phyloP scores from a whole-genome alignment of 495 filamentous ascomycete genomes.

The Penicillium parvum region DNA sequence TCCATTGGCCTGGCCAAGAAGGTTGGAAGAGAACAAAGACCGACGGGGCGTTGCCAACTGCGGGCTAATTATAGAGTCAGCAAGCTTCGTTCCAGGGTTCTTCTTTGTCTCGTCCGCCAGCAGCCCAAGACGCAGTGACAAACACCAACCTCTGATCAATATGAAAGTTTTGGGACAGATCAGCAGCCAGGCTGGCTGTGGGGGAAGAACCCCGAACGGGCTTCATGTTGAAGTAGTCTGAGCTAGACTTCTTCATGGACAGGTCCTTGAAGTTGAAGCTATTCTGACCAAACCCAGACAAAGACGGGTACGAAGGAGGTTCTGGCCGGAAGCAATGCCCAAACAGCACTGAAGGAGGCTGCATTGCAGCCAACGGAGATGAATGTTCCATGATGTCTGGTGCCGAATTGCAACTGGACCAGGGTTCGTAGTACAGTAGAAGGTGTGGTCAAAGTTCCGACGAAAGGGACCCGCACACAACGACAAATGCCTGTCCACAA shows the following conservation, averaged over 20 bases:
- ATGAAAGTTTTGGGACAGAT: slow-evolving; percentile 94
- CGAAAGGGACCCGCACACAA: neutral
- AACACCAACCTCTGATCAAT: slow-evolving; percentile 76
- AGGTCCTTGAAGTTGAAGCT: slow-evolving; percentile 70
- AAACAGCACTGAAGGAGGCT: slow-evolving; percentile 63
- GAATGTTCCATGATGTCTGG: slow-evolving; percentile 73
- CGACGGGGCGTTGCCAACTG: slow-evolving; percentile 87
- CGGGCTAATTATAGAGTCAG: slow-evolving; percentile 58
- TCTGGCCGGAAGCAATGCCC: slow-evolving; percentile 53
- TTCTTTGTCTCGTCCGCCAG: neutral
- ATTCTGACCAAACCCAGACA: slow-evolving; percentile 55
- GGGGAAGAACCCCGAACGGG: slow-evolving; percentile 81
- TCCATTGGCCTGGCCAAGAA: slow-evolving; percentile 61
- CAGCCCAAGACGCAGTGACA: neutral
- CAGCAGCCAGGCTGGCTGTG: slow-evolving; percentile 81
- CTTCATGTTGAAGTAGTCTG: slow-evolving; percentile 75
- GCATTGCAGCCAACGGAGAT: slow-evolving; percentile 91
- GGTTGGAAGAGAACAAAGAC: slow-evolving; percentile 81
- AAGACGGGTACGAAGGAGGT: slow-evolving; percentile 46
- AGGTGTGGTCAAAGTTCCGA: neutral
- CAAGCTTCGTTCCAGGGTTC: slow-evolving; percentile 3
- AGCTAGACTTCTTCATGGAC: slow-evolving; percentile 59
- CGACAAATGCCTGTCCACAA: neutral
- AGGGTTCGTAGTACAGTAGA: slow-evolving; percentile 10
- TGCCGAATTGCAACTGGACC: slow-evolving; percentile 8